These are phyloP conservation scores for Neoarthrinium moseri DNA, from an alignment of 2,329 filamentous ascomycete genomes.

Conservation along the genomic window DNA sequence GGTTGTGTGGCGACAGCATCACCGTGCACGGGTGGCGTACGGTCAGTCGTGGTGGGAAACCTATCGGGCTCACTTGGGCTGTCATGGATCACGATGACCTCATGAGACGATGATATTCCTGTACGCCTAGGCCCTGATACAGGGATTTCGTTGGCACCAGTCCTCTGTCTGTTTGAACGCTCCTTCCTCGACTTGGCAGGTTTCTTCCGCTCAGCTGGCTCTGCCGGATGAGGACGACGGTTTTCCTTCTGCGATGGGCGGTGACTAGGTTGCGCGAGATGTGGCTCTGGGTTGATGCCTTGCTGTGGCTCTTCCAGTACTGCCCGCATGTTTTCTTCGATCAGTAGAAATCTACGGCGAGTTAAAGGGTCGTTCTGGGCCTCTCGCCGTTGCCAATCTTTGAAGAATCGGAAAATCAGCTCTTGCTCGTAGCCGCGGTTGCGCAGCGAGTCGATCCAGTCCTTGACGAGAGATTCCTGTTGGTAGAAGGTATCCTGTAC, in stretches of 20 bases:
- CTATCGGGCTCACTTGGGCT: not conserved
- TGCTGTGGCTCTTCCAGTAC: conserved; percentile 10
- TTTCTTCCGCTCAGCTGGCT: not conserved
- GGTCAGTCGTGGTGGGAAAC: too few species aligned
- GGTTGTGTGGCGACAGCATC: too few species aligned
- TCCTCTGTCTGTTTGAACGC: not conserved
- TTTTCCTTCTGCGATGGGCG: not conserved
- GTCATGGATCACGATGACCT: not conserved
- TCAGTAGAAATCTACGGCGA: conserved; percentile 24
- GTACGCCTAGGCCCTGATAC: not conserved
- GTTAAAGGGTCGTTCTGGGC: conserved; percentile 19
- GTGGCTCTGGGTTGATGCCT: not conserved
- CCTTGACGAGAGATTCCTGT: conserved; percentile 13
- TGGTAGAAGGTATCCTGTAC: conserved; percentile 19
- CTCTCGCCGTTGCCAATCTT: conserved; percentile 20
- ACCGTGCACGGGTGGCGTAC: too few species aligned
- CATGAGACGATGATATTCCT: not conserved
- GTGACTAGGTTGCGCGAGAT: not conserved
- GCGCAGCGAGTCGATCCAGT: conserved; percentile 21
- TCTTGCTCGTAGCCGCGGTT: conserved; percentile 13
- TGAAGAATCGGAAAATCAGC: conserved; percentile 17
- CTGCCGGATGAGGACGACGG: not conserved
- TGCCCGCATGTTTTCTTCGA: conserved; percentile 18
- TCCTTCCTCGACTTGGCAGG: not conserved
- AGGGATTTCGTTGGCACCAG: conserved; percentile 10